Percentiles rank a stretch among this genome's conserved stretches.
Conservation (phyloP, 2,329 filamentous ascomycete genomes). For the Botrytis medusae region DNA sequence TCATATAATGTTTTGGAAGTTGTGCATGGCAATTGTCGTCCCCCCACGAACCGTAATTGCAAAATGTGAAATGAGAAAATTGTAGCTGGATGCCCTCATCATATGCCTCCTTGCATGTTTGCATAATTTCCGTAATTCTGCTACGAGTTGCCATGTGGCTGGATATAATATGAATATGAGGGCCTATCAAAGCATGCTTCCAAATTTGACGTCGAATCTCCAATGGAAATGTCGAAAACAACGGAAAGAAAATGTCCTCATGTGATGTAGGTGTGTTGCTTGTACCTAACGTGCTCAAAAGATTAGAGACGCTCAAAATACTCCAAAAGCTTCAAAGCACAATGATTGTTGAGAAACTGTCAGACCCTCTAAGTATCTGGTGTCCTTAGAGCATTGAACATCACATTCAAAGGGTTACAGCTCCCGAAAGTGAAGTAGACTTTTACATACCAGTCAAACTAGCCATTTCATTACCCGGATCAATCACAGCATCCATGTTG, state of each 20-base stretch:
- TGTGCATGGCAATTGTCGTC: background rate
- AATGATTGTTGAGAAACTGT: background rate
- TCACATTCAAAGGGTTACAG: background rate
- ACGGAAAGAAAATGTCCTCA: background rate
- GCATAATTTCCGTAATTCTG: slow-evolving; percentile 11
- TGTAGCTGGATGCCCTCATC: background rate
- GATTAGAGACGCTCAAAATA: background rate
- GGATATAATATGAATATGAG: background rate
- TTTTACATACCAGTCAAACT: too few relatives aligned
- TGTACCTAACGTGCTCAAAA: background rate
- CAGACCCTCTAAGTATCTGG: background rate
- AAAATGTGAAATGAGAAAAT: slow-evolving; percentile 6
- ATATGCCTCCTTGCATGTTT: slow-evolving; percentile 1
- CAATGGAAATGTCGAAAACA: background rate
- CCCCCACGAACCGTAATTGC: background rate
- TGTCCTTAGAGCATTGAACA: background rate
- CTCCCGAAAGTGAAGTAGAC: background rate
- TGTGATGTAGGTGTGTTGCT: background rate
- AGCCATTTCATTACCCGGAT: too few relatives aligned
- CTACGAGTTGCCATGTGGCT: background rate
- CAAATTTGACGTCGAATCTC: slow-evolving; percentile 3
- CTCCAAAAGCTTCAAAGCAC: background rate
- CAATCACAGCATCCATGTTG: background rate
- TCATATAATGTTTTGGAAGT: slow-evolving; percentile 16
- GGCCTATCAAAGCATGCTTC: background rate